A percentile compares a stretch with the other conserved stretches of the same genome.
These are phyloP conservation scores for Saccharomyces hybrid DNA, from an alignment of 1,139 yeast species.

Conservation along the genomic window DNA sequence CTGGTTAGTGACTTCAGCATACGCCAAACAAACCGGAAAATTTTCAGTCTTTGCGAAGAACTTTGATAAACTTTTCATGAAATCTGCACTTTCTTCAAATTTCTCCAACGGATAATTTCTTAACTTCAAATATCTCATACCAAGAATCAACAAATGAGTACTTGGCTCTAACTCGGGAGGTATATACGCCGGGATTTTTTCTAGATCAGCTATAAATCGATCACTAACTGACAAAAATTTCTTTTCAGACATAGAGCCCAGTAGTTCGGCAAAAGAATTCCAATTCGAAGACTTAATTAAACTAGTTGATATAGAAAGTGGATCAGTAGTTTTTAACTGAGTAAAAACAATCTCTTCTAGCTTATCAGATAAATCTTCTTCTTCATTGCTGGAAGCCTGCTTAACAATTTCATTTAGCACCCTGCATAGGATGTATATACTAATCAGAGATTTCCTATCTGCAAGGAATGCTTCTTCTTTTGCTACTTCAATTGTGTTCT, in stretches of 20 bases:
- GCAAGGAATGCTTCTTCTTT: conserved; percentile 71
- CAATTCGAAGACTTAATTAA: conserved; percentile 84
- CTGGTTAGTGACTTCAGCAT: conserved; percentile 73
- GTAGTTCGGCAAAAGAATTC: conserved; percentile 81
- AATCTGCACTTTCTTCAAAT: conserved; percentile 89
- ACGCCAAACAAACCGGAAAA: conserved; percentile 60
- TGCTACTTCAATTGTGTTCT: conserved; percentile 46
- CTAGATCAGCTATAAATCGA: conserved; percentile 86
- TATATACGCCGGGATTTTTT: conserved; percentile 56
- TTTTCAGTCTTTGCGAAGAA: conserved; percentile 65
- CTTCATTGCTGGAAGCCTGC: conserved; percentile 72
- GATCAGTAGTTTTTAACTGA: conserved; percentile 83
- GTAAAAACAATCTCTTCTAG: conserved; percentile 90
- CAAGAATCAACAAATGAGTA: conserved; percentile 70
- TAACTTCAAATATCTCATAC: conserved; percentile 78
- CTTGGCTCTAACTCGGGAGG: conserved; percentile 60
- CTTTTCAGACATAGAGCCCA: conserved; percentile 84
- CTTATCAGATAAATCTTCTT: conserved; percentile 73
- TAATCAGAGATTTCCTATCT: conserved; percentile 76
- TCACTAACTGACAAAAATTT: conserved; percentile 85
- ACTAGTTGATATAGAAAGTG: conserved; percentile 54
- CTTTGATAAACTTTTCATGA: conserved; percentile 74
- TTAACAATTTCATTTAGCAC: conserved; percentile 88
- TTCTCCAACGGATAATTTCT: conserved; percentile 80
- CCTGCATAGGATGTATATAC: conserved; percentile 85